phyloP scores from a whole-genome alignment of 305 asterid species.

The Coffea humblotiana region DNA sequence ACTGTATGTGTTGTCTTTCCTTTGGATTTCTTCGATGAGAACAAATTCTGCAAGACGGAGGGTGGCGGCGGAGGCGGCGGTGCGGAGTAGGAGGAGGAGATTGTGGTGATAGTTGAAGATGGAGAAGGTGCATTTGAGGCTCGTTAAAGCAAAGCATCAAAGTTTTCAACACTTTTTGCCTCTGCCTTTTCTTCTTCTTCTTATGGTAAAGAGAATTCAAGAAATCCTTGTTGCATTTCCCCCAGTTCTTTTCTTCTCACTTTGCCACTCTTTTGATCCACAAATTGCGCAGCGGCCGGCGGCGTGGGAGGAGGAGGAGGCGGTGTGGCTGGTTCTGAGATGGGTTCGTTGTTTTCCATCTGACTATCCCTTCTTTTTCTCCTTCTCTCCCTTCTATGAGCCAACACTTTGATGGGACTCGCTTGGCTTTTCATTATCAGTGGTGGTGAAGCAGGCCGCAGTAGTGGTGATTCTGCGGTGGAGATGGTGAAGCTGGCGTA shows the following conservation, averaged over 20 bases:
- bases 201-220: slow-evolving; percentile 67
- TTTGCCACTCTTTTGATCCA: slow-evolving; percentile 40
- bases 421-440: slow-evolving; percentile 25
- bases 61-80: slow-evolving; percentile 47
- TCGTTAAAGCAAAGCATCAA: slow-evolving; percentile 60
- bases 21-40: slow-evolving; percentile 58
- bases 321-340: slow-evolving; percentile 24
- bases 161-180: slow-evolving; percentile 65
- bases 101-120: slow-evolving; percentile 36
- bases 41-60: slow-evolving; percentile 48
- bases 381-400: slow-evolving; percentile 35
- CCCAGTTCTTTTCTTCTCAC: slow-evolving; percentile 54
- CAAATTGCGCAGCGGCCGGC: slow-evolving; percentile 36
- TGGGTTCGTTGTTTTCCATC: slow-evolving; percentile 20
- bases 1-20: slow-evolving; percentile 49
- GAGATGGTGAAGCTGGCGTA: slow-evolving; percentile 9
- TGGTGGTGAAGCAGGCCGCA: neutral
- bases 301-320: slow-evolving; percentile 33
- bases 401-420: slow-evolving; percentile 28
- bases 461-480: neutral
- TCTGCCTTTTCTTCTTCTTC: slow-evolving; percentile 57
- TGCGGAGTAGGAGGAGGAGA: slow-evolving; percentile 28
- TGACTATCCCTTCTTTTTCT: slow-evolving; percentile 30
- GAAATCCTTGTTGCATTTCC: slow-evolving; percentile 70
- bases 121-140: slow-evolving; percentile 38